phyloP scores from a whole-genome alignment of 2,329 filamentous ascomycete genomes.

The Sporothrix humicola region DNA sequence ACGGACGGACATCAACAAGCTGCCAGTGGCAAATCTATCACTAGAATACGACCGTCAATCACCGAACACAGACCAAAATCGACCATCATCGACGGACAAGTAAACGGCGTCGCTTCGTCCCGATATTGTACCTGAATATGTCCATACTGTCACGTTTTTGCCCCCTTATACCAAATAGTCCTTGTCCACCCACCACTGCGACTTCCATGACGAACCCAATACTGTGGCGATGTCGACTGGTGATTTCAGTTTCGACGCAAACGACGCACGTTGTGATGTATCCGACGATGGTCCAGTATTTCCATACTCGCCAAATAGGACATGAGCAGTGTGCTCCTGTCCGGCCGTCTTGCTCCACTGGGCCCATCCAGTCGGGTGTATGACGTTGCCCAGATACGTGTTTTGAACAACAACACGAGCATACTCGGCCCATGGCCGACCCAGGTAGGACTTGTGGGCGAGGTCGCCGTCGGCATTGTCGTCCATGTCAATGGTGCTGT shows the following conservation, averaged over 20 bases:
- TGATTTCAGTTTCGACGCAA: not conserved
- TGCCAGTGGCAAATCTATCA: not conserved
- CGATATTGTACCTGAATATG: not conserved
- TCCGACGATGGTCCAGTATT: not conserved
- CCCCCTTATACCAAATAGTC: not conserved
- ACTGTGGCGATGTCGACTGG: not conserved
- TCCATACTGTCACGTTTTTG: not conserved
- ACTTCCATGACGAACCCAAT: not conserved
- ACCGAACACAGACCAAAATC: not conserved
- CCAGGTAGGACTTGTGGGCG: not conserved
- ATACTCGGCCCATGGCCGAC: not conserved
- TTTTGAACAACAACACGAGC: not conserved
- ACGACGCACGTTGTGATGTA: not conserved
- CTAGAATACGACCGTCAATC: not conserved
- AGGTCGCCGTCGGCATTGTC: not conserved
- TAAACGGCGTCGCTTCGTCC: slow-evolving; percentile 1
- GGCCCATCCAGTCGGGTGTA: not conserved
- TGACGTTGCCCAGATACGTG: not conserved
- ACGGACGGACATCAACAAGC: not conserved
- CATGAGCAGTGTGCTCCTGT: not conserved
- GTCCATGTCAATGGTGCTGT: not conserved
- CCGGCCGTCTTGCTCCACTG: not conserved
- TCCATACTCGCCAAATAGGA: not conserved
- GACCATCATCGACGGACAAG: not conserved
- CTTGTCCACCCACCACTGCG: not conserved